A percentile compares a stretch with the other conserved stretches of the same genome.
Conservation (phyloP, 352 stramenopile genomes). For the Lagenidium giganteum region DNA sequence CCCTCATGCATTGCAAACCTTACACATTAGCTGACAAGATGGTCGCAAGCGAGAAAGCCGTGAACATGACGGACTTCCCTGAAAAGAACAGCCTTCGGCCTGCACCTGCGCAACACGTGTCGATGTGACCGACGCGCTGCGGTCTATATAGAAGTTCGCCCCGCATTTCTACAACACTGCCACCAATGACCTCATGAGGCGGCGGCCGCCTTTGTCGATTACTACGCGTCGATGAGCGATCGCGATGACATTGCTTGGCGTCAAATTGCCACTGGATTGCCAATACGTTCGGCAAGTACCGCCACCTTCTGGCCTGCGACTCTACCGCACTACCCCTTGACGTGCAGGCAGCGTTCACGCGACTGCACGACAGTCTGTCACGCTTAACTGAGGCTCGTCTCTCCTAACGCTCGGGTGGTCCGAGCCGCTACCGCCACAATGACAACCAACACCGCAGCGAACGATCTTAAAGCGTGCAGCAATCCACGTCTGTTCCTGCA, state of each 20-base stretch:
- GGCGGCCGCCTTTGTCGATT: neutral
- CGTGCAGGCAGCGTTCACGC: neutral
- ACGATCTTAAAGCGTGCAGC: neutral
- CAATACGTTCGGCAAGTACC: constrained; percentile 1
- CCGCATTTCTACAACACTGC: neutral
- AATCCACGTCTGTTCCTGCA: neutral
- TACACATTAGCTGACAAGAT: neutral
- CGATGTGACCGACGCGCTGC: neutral
- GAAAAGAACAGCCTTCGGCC: constrained; percentile 1
- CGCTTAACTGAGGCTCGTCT: neutral
- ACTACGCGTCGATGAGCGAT: neutral
- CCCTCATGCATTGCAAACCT: neutral
- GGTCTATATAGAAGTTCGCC: neutral
- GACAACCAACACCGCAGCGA: no score
- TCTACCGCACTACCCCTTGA: neutral
- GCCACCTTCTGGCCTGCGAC: neutral
- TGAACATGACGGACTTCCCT: constrained; percentile 5
- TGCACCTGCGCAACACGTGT: neutral
- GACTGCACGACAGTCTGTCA: neutral
- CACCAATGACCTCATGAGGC: constrained; percentile 1
- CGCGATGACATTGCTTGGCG: neutral
- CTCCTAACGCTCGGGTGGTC: neutral
- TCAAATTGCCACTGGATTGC: neutral
- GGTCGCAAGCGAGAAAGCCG: neutral
- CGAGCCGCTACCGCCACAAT: no score